Evolutionary conservation across 2,329 filamentous ascomycete genomes (phyloP), one percentile per base, ranked within the genome.

Genomic region (Venturia effusa): DNA sequence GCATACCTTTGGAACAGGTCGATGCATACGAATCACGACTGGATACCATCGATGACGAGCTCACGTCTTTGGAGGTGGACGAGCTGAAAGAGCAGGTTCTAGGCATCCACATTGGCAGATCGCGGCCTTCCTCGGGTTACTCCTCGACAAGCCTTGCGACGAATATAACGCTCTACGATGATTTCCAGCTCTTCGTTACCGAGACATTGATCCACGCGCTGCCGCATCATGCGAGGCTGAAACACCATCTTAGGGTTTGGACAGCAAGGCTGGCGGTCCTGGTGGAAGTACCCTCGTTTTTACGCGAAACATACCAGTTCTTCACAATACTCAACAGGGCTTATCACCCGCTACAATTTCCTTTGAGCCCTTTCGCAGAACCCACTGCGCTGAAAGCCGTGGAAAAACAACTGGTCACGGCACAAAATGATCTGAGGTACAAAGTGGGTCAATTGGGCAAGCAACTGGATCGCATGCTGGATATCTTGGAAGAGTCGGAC

Each of bases 41-140:
- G 15, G 87, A 89, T 62, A 84, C 89, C 67, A 95, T 97, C 65
- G 81, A 79, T 17, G 79, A 81, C 55, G 85, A 86, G 64, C 78
- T 94, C 77, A 84, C 89, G 64, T 81, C 83, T 45, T 78, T 94
- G 61, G 84, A 89, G 63, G 79, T 95, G 45, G 90, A 97, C 70
- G 91, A 95, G 67, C 86, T 99, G 72, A 97, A 99, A 77, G 85
- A 83, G 55, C 89, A 93, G 71, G 89, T 97, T 68, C 78, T 97
- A 67, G 86, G 88, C 74, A 89, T 89, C 70, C 89, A 96, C 77
- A 67, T 70, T 77, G 54, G 70, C 64, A 74, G 71, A 57, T 76
- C 75, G 57, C 72, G 73, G 78, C 84, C 77, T 51, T 72, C 76
- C 19, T 81, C 78, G 34, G 71, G 73, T 66, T 71, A 73, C 65